Percentiles rank a stretch among this genome's conserved stretches.
Conservation (phyloP, 108 stramenopile genomes). For the Fistulifera pelliculosa region DNA sequence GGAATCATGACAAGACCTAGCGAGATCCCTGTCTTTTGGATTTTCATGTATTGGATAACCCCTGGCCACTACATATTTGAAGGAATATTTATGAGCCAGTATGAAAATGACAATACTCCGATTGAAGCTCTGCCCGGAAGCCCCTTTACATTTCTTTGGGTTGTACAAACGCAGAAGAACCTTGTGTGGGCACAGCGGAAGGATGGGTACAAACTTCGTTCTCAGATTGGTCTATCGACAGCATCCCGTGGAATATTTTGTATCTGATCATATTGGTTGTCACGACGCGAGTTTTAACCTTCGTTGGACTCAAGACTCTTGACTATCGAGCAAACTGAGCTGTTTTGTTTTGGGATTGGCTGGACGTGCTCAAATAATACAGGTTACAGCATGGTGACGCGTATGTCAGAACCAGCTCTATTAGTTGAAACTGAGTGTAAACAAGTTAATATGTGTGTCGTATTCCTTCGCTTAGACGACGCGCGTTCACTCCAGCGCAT, state of each 20-base stretch:
- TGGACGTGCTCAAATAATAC: too few relatives aligned
- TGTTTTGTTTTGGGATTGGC: too few relatives aligned
- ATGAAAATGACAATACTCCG: slow-evolving; percentile 35
- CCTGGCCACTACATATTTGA: slow-evolving; percentile 76
- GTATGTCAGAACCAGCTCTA: too few relatives aligned
- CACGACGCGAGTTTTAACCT: slow-evolving; percentile 28
- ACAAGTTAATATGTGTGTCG: too few relatives aligned
- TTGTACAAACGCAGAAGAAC: slow-evolving; percentile 3
- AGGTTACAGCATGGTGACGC: too few relatives aligned
- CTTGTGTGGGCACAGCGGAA: slow-evolving; percentile 45
- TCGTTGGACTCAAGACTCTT: slow-evolving; percentile 32
- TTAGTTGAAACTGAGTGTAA: too few relatives aligned
- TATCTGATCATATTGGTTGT: slow-evolving; percentile 37
- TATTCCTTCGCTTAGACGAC: too few relatives aligned
- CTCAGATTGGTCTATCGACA: slow-evolving; percentile 32
- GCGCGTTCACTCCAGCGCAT: too few relatives aligned
- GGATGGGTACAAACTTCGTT: slow-evolving; percentile 49
- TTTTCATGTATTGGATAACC: slow-evolving; percentile 48
- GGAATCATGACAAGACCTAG: slow-evolving; percentile 56
- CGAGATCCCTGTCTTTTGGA: slow-evolving; percentile 39
- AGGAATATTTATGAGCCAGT: slow-evolving; percentile 52
- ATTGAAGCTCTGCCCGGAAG: slow-evolving; percentile 39
- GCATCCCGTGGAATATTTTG: slow-evolving; percentile 34
- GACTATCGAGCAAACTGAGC: slow-evolving; percentile 39
- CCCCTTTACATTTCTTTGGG: slow-evolving; percentile 32